Conservation (phyloP, 164 flowering plant species). For the Sedum album region DNA sequence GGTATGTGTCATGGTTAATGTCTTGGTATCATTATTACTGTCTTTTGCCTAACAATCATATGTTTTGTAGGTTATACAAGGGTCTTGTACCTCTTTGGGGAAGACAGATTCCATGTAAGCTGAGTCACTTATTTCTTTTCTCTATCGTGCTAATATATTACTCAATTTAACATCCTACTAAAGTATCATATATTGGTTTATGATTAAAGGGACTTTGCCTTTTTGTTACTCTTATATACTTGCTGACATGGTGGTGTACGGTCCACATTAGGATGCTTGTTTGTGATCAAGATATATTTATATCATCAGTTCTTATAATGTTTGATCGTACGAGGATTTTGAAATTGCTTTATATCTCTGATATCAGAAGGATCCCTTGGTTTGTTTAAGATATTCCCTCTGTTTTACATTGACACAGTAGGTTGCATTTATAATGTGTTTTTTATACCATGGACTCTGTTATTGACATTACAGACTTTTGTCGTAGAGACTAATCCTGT, state of each 20-base stretch:
- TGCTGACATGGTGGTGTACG: no score
- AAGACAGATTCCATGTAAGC: not conserved
- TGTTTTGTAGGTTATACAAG: not conserved
- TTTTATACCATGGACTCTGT: no score
- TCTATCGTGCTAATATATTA: not conserved
- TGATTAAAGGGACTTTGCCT: not conserved
- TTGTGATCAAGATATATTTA: no score
- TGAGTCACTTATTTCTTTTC: not conserved
- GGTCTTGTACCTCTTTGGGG: not conserved
- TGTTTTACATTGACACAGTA: no score
- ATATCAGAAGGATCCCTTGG: no score
- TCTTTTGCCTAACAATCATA: not conserved
- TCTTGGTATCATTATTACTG: not conserved
- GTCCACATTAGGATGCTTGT: no score
- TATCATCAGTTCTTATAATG: not conserved
- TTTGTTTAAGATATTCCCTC: no score
- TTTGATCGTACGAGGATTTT: no score
- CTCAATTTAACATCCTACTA: not conserved
- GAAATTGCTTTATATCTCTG: no score
- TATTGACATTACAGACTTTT: not conserved
- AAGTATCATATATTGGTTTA: not conserved
- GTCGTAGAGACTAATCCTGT: not conserved
- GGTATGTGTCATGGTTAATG: conserved; percentile 25
- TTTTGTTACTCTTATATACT: no score
- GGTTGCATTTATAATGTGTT: not conserved